These are phyloP conservation scores for Chlamydomonas sp. DNA, from an alignment of 139 green algal species.

Conservation along the genomic window DNA sequence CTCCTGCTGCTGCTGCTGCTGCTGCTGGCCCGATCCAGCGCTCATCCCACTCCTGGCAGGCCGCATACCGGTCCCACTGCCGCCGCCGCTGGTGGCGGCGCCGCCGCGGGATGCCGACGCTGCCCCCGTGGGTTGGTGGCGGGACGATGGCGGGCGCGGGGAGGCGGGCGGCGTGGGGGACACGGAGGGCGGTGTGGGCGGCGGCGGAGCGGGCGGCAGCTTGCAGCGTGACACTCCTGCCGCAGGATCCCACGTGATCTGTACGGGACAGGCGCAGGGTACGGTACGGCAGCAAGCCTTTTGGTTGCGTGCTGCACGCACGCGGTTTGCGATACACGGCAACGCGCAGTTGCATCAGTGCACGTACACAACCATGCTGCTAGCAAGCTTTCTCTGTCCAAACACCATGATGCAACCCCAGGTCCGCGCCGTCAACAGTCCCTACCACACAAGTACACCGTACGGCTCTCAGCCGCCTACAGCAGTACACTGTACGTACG, in stretches of 20 bases:
- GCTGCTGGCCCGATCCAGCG: background rate
- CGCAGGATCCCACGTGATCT: slow-evolving; percentile 10
- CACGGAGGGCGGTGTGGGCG: slow-evolving; percentile 2
- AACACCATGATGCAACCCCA: background rate
- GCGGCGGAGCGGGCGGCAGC: slow-evolving; percentile 2
- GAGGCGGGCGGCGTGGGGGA: background rate
- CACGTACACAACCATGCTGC: no score
- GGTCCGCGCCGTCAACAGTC: no score
- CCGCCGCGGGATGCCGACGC: background rate
- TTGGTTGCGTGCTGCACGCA: no score
- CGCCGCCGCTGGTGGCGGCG: background rate
- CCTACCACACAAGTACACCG: background rate
- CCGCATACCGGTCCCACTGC: background rate
- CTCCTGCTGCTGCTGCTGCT: background rate
- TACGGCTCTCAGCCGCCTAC: background rate
- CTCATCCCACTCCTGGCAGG: no score
- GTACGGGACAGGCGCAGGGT: background rate
- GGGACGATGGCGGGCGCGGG: no score
- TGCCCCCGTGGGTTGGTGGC: background rate
- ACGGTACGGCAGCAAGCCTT: background rate
- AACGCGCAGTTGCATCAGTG: no score
- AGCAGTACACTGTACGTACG: background rate
- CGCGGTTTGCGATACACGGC: no score
- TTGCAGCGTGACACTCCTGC: background rate
- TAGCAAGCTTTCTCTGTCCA: no score